Evolutionary conservation across 768 basidiomycete species (phyloP).

Genomic region (Boletus pseudopeckii): DNA sequence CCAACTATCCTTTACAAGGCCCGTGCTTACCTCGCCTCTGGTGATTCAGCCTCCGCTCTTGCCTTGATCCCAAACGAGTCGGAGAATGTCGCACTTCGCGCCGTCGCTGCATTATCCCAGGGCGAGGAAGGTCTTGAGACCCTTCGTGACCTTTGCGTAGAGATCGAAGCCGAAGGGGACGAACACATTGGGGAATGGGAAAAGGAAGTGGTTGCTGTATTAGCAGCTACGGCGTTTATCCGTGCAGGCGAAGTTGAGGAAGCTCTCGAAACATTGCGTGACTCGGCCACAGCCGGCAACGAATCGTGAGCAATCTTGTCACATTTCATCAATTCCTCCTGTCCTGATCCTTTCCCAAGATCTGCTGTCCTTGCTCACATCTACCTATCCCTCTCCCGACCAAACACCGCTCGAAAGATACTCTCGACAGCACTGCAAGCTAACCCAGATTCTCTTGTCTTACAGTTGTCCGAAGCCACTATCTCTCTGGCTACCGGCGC

Average conservation of each 20-base stretch:
- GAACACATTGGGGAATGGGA: conserved; percentile 63
- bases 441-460: conserved; percentile 85
- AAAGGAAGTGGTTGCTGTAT: conserved; percentile 68
- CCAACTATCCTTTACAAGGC: conserved; percentile 73
- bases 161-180: conserved; percentile 75
- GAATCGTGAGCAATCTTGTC: conserved; percentile 65
- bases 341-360: conserved; percentile 36
- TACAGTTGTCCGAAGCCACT: conserved; percentile 86
- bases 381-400: conserved; percentile 85
- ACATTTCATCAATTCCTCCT: not conserved
- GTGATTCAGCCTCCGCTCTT: conserved; percentile 53
- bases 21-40: conserved; percentile 71
- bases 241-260: conserved; percentile 86
- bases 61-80: conserved; percentile 53
- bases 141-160: conserved; percentile 80
- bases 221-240: conserved; percentile 86
- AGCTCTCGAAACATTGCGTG: conserved; percentile 83
- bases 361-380: conserved; percentile 82
- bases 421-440: conserved; percentile 79
- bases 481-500: conserved; percentile 73
- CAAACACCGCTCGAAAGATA: conserved; percentile 83
- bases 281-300: conserved; percentile 66
- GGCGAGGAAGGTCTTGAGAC: conserved; percentile 67
- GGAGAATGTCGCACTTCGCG: conserved; percentile 67
- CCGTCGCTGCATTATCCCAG: conserved; percentile 69